Conservation (phyloP, 768 basidiomycete species). For the Candolleomyces efflorescens region DNA sequence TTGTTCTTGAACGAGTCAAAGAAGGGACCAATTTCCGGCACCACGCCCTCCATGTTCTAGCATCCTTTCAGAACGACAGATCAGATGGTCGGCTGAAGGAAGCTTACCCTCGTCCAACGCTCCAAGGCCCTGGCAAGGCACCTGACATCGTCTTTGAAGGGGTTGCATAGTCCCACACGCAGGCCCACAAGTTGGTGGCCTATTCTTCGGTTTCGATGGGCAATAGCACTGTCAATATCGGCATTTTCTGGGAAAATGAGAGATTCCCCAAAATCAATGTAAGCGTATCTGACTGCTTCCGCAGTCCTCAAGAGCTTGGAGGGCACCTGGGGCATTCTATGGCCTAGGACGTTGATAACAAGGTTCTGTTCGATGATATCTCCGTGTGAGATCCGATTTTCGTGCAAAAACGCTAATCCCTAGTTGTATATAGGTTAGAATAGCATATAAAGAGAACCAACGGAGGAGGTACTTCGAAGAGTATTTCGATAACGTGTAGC, state of each 20-base stretch:
- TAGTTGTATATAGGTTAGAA: not conserved
- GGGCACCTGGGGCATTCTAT: not conserved
- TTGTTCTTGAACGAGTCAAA: too few relatives aligned
- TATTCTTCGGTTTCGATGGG: not conserved
- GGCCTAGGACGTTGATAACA: conserved; percentile 1
- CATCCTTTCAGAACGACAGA: too few relatives aligned
- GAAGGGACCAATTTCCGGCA: too few relatives aligned
- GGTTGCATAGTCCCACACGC: conserved; percentile 4
- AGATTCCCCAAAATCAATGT: conserved; percentile 13
- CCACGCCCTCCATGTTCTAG: too few relatives aligned
- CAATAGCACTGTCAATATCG: not conserved
- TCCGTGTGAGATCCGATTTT: conserved; percentile 1
- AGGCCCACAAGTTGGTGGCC: too few relatives aligned
- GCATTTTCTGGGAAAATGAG: conserved; percentile 7
- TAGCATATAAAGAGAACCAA: not conserved
- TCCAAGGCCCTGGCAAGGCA: conserved; percentile 3
- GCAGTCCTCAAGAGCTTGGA: too few relatives aligned
- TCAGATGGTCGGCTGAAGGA: too few relatives aligned
- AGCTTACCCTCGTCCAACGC: too few relatives aligned
- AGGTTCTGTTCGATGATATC: not conserved
- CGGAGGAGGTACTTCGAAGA: not conserved
- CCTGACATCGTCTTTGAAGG: conserved; percentile 10
- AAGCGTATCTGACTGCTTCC: conserved; percentile 4
- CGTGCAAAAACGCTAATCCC: conserved; percentile 4
- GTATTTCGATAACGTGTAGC: not conserved